These are phyloP conservation scores for Sugiyamaella floridensis DNA, from an alignment of 805 yeast species.

Conservation along the genomic window DNA sequence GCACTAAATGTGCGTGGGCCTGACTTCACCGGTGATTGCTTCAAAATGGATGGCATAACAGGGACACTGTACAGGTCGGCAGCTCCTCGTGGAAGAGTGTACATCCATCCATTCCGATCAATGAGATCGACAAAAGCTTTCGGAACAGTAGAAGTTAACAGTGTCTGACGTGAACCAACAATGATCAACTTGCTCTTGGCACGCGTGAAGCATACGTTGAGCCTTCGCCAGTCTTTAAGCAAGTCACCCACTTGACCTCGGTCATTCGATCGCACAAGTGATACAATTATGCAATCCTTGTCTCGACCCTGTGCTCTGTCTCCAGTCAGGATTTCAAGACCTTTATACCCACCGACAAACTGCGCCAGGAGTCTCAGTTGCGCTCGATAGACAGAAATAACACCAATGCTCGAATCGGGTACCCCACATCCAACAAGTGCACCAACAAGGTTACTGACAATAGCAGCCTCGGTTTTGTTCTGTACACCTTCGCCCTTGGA, in stretches of 20 bases:
- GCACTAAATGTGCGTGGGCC: not conserved
- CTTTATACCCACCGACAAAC: constrained; percentile 27
- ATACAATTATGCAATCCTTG: constrained; percentile 82
- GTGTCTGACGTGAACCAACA: constrained; percentile 67
- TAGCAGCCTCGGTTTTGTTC: constrained; percentile 63
- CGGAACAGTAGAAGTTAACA: constrained; percentile 45
- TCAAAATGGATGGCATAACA: not conserved
- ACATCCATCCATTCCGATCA: constrained; percentile 55
- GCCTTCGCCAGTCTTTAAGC: constrained; percentile 80
- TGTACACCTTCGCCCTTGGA: constrained; percentile 59
- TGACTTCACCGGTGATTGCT: not conserved
- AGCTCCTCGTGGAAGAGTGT: constrained; percentile 40
- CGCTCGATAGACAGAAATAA: constrained; percentile 82
- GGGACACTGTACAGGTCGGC: constrained; percentile 13
- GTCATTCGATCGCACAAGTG: constrained; percentile 77
- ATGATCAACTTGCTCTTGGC: constrained; percentile 78
- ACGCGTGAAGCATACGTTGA: constrained; percentile 91
- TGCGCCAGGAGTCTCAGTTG: constrained; percentile 51
- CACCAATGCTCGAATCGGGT: constrained; percentile 55
- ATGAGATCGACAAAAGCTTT: constrained; percentile 56
- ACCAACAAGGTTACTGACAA: constrained; percentile 57
- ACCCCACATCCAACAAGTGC: constrained; percentile 58
- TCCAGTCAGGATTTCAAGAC: constrained; percentile 77
- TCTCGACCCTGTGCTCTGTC: constrained; percentile 96
- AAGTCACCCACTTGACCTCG: constrained; percentile 65